A percentile compares a stretch with the other conserved stretches of the same genome.
Conservation (phyloP, 2,329 filamentous ascomycete genomes). For the Herpotrichia juniperi region DNA sequence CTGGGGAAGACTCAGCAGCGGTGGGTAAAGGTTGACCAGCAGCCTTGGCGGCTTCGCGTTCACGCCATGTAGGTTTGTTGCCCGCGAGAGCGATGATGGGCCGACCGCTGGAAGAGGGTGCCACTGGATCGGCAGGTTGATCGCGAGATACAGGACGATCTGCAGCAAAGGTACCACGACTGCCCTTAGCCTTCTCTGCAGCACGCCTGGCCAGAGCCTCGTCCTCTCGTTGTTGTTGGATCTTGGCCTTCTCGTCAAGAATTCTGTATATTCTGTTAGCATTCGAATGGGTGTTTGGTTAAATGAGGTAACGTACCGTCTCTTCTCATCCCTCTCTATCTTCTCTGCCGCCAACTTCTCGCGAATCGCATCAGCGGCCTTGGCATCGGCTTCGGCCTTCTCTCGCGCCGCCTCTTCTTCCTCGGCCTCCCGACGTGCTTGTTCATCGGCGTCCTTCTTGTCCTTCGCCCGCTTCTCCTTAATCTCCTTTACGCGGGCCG, state of each 20-base stretch:
- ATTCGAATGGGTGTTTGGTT: slow-evolving; percentile 6
- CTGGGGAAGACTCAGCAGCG: slow-evolving; percentile 42
- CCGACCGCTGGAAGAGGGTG: slow-evolving; percentile 55
- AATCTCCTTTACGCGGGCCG: slow-evolving; percentile 83
- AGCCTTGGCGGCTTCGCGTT: slow-evolving; percentile 65
- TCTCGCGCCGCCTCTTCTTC: slow-evolving; percentile 81
- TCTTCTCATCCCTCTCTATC: slow-evolving; percentile 62
- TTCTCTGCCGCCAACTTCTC: slow-evolving; percentile 76
- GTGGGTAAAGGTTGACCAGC: slow-evolving; percentile 35
- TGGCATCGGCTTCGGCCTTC: slow-evolving; percentile 86
- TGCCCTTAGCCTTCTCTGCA: slow-evolving; percentile 62
- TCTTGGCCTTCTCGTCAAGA: slow-evolving; percentile 66
- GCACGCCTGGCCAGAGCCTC: slow-evolving; percentile 80
- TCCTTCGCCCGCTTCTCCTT: slow-evolving; percentile 83
- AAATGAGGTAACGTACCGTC: slow-evolving; percentile 55
- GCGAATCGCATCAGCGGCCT: slow-evolving; percentile 79
- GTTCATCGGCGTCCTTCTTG: slow-evolving; percentile 83
- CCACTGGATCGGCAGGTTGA: slow-evolving; percentile 49
- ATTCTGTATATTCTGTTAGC: slow-evolving; percentile 56
- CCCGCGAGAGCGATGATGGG: slow-evolving; percentile 68
- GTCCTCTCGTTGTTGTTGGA: slow-evolving; percentile 82
- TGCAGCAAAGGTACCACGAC: slow-evolving; percentile 48
- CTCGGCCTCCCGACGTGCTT: slow-evolving; percentile 77
- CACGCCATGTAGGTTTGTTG: slow-evolving; percentile 73
- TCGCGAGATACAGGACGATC: slow-evolving; percentile 44